A percentile compares a stretch with the other conserved stretches of the same genome.
These are phyloP conservation scores for Bullera alba DNA, from an alignment of 768 basidiomycete species.

Conservation along the genomic window DNA sequence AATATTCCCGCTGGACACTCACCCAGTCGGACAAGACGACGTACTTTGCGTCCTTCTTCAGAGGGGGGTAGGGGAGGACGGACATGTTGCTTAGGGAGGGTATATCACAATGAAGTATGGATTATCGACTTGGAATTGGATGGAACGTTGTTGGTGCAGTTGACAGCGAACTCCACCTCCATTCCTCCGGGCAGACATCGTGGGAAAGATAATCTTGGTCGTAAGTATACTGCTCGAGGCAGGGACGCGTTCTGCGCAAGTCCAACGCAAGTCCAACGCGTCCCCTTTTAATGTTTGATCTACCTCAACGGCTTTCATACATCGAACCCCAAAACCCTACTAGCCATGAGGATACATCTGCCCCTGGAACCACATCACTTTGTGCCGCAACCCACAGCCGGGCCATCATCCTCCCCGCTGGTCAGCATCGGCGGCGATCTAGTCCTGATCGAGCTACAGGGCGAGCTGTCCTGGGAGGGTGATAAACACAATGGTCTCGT, in stretches of 20 bases:
- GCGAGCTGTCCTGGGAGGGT: constrained; percentile 63
- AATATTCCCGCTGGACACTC: constrained; percentile 40
- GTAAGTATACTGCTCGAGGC: too few species aligned
- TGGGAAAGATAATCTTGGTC: too few species aligned
- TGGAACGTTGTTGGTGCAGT: too few species aligned
- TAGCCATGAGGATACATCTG: constrained; percentile 39
- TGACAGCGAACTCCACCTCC: too few species aligned
- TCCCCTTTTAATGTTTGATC: too few species aligned
- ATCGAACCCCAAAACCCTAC: too few species aligned
- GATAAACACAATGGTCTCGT: constrained; percentile 66
- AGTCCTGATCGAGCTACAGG: constrained; percentile 81
- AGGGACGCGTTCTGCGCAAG: too few species aligned
- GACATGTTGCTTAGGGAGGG: constrained; percentile 7
- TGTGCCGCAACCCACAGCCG: constrained; percentile 2
- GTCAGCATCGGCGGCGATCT: constrained; percentile 71
- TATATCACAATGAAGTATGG: background rate
- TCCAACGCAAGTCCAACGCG: too few species aligned
- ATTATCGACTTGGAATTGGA: too few species aligned
- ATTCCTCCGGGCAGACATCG: too few species aligned
- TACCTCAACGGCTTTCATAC: too few species aligned
- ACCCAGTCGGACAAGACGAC: constrained; percentile 88
- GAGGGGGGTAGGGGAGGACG: constrained; percentile 66
- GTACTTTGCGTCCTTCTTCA: constrained; percentile 72
- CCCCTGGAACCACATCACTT: constrained; percentile 27
- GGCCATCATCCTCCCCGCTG: constrained; percentile 49